Base-by-base conservation (phyloP, 805 yeast species). In the Hanseniaspora pseudoguilliermondii region DNA sequence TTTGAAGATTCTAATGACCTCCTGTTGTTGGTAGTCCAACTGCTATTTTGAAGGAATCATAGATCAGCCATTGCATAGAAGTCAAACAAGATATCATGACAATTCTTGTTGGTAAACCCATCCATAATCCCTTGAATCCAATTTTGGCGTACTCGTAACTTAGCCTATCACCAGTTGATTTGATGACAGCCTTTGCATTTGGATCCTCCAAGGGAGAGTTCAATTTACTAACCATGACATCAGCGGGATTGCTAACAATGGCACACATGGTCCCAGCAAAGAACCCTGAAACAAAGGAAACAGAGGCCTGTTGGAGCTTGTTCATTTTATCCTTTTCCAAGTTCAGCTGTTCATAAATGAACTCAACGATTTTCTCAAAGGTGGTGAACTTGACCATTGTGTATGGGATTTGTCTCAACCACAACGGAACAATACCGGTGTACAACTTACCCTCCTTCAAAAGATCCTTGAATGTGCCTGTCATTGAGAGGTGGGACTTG, bases 231-330 rank as follows among this genome's bases (percentile, higher is more conserved):
- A 91, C 97, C 95, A 93, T 83, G 36, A 91, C 97, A 71, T 91
- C 98, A n/a, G 97, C 97, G 21, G 98, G 98, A 70, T 93, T 97
- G 29, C 97, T 90, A 18, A 90, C 93, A 53, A 85, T 73, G 8
- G 98, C 97, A 75, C 97, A 91, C 74, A 90, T 80, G 56, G 93
- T 83, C 82, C 97, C 98, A 11, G 97, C 98, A 66, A 91, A 79
- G 73, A 91, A 91, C 68, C 98, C 97, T 70, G 96, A 96, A 49
- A 82, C 74, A 74, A 91, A 93, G 25, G 96, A 87, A 42, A 93
- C 95, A 52, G 96, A 95, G 23, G 96, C 91, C 72, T 93, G 97
- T 65, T 84, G 83, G 44, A 82, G 61, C 44, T 82, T 70, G 13
- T 86, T 73, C 75, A 86, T 87, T 58, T 86, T 82, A 23, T 77